A percentile compares a stretch with the other conserved stretches of the same genome.
phyloP scores from a whole-genome alignment of 768 basidiomycete genomes.

The Kwoniella sp. region DNA sequence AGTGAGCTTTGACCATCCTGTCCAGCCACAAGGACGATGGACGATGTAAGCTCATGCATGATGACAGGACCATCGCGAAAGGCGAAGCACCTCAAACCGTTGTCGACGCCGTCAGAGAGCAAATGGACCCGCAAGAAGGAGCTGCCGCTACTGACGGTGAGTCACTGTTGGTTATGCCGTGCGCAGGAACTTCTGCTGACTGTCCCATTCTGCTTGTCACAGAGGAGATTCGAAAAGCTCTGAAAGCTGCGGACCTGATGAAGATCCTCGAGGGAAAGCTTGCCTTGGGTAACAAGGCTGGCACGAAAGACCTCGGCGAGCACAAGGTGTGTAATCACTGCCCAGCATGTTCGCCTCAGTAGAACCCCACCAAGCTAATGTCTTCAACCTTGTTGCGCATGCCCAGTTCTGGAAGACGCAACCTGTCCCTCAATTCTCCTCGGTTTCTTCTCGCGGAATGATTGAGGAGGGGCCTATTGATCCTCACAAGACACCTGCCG shows the following conservation, averaged over 20 bases:
- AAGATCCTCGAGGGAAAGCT: conserved; percentile 81
- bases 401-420: conserved; percentile 91
- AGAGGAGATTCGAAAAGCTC: conserved; percentile 68
- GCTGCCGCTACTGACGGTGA: conserved; percentile 61
- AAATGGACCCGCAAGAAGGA: conserved; percentile 65
- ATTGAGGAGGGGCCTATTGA: conserved; percentile 81
- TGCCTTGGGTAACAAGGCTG: conserved; percentile 68
- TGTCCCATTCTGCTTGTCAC: conserved; percentile 1
- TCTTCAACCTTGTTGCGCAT: neutral
- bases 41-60: conserved; percentile 55
- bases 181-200: neutral
- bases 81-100: conserved; percentile 57
- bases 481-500: conserved; percentile 69
- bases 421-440: conserved; percentile 72
- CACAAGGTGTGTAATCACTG: conserved; percentile 69
- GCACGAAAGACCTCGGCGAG: conserved; percentile 78
- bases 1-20: conserved; percentile 35
- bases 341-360: neutral
- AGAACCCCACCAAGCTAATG: conserved; percentile 10
- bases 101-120: conserved; percentile 69
- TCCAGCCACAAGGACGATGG: conserved; percentile 61
- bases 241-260: conserved; percentile 80
- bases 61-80: conserved; percentile 35
- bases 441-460: conserved; percentile 58
- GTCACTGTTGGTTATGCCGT: neutral